phyloP scores from a whole-genome alignment of 2,329 filamentous ascomycete species.

The Claviceps lovelessii region DNA sequence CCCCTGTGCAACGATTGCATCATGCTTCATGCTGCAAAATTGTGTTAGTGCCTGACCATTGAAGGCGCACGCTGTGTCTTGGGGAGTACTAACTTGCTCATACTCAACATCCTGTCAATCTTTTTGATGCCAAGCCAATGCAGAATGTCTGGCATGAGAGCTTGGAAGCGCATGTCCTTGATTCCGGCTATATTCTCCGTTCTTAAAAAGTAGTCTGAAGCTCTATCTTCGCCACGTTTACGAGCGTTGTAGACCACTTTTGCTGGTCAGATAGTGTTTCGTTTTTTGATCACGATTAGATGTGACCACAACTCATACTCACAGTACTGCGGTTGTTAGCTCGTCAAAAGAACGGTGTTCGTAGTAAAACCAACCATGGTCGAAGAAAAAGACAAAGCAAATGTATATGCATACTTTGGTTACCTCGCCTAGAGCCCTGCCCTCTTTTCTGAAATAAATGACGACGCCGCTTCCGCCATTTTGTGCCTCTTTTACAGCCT shows the following conservation, averaged over 20 bases:
- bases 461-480: slow-evolving; percentile 87
- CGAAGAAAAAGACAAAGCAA: background rate
- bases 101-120: slow-evolving; percentile 95
- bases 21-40: slow-evolving; percentile 66
- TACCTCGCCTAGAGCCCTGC: slow-evolving; percentile 84
- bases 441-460: slow-evolving; percentile 98
- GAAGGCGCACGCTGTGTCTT: no score
- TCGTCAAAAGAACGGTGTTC: background rate
- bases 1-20: slow-evolving; percentile 75
- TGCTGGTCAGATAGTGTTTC: slow-evolving; percentile 5
- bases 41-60: background rate
- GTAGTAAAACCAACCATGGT: background rate
- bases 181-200: slow-evolving; percentile 98
- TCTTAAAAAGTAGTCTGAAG: slow-evolving; percentile 87
- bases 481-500: slow-evolving; percentile 94
- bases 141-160: slow-evolving; percentile 91
- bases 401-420: slow-evolving; percentile 64
- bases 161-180: slow-evolving; percentile 95
- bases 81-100: slow-evolving; percentile 63
- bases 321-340: slow-evolving; percentile 28
- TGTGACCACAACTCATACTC: slow-evolving; percentile 23
- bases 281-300: slow-evolving; percentile 2
- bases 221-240: slow-evolving; percentile 64
- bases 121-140: slow-evolving; percentile 98
- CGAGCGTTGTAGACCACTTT: slow-evolving; percentile 60